These are phyloP conservation scores for Lactarius tabidus DNA, from an alignment of 768 basidiomycete genomes.

Conservation along the genomic window DNA sequence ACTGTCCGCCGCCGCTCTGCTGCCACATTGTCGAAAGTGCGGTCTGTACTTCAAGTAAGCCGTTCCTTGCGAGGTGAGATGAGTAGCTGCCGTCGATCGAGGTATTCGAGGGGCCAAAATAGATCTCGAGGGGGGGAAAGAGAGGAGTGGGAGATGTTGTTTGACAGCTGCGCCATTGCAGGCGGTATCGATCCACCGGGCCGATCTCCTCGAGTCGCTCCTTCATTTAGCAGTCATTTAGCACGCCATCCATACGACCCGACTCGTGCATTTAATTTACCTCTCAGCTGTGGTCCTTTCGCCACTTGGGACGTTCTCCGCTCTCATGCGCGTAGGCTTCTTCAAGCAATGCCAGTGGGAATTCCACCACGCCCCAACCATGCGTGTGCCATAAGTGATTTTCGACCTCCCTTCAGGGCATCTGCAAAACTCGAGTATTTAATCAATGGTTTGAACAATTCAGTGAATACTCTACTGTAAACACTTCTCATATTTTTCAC, in stretches of 20 bases:
- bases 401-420: not conserved
- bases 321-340: not conserved
- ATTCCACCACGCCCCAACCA: slow-evolving; percentile 3
- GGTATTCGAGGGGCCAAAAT: not conserved
- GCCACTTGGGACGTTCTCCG: slow-evolving; percentile 4
- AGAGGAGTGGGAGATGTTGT: not conserved
- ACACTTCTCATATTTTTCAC: not conserved
- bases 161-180: not conserved
- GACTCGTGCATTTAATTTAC: not conserved
- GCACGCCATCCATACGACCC: not conserved
- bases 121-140: not conserved
- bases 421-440: not conserved
- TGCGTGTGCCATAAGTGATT: not conserved
- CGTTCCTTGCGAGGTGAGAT: slow-evolving; percentile 9
- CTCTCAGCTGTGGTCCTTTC: not conserved
- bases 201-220: not conserved
- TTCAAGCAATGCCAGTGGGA: slow-evolving; percentile 1
- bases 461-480: not conserved
- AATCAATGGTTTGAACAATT: not conserved
- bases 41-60: not conserved
- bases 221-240: not conserved
- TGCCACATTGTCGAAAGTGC: not conserved
- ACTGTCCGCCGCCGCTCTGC: not conserved
- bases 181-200: too few species aligned
- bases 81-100: slow-evolving; percentile 13